These are phyloP conservation scores for Paramarasmius palmivorus DNA, from an alignment of 1,284 basidiomycete species.

Conservation along the genomic window DNA sequence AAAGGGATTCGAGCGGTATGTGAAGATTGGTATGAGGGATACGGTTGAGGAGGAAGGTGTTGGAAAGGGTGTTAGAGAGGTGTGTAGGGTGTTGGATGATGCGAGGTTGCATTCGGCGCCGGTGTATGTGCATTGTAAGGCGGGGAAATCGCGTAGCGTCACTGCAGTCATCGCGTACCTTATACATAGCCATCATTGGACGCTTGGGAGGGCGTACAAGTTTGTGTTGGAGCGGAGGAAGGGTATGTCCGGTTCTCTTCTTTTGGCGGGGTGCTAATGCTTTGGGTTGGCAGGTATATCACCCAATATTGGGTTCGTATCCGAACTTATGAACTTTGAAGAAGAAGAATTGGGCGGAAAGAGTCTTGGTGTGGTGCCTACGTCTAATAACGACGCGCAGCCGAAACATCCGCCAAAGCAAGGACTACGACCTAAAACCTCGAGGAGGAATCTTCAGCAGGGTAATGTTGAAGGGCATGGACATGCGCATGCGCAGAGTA, in stretches of 20 bases:
- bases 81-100: conserved; percentile 86
- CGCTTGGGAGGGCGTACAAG: conserved; percentile 85
- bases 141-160: conserved; percentile 94
- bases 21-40: conserved; percentile 90
- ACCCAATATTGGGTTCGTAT: conserved; percentile 98
- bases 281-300: conserved; percentile 58
- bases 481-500: neutral
- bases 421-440: neutral
- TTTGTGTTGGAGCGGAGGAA: conserved; percentile 90
- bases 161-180: conserved; percentile 97
- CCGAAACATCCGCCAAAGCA: neutral
- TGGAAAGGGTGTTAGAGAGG: conserved; percentile 78
- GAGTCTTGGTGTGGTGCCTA: conserved; percentile 60
- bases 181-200: conserved; percentile 96
- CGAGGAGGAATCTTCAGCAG: neutral
- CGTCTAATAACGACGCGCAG: neutral
- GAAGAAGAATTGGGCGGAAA: conserved; percentile 86
- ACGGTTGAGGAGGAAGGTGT: conserved; percentile 94
- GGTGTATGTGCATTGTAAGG: conserved; percentile 96
- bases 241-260: conserved; percentile 25
- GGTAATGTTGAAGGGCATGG: neutral
- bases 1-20: conserved; percentile 78
- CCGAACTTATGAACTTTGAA: conserved; percentile 95
- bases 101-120: conserved; percentile 86
- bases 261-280: neutral